phyloP scores from a whole-genome alignment of 768 basidiomycete species.

The Pleurotus platypus region DNA sequence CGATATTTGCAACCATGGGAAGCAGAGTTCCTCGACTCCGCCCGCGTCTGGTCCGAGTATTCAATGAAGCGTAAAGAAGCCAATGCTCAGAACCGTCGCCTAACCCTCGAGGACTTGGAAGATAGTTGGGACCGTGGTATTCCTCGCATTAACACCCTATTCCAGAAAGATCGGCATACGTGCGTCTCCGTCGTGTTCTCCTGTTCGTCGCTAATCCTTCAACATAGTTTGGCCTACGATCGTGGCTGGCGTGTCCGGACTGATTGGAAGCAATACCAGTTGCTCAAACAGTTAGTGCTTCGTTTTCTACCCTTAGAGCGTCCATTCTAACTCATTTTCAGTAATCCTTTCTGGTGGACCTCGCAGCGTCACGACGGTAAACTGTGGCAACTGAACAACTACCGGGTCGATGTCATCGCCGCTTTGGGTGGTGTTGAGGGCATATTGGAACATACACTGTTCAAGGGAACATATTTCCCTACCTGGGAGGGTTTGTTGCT shows the following conservation, averaged over 20 bases:
- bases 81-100: slow-evolving; percentile 95
- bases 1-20: slow-evolving; percentile 98
- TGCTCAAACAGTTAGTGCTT: slow-evolving; percentile 75
- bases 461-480: slow-evolving; percentile 97
- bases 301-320: not conserved
- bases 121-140: slow-evolving; percentile 99
- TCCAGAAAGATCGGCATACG: slow-evolving; percentile 98
- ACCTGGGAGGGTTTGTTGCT: slow-evolving; percentile 80
- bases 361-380: slow-evolving; percentile 96
- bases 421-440: slow-evolving; percentile 95
- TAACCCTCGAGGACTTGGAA: slow-evolving; percentile 96
- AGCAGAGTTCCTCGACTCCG: slow-evolving; percentile 95
- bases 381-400: slow-evolving; percentile 96
- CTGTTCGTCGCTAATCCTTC: not conserved
- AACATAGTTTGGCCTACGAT: slow-evolving; percentile 82
- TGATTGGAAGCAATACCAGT: slow-evolving; percentile 97
- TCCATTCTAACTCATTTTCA: slow-evolving; percentile 23
- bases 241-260: slow-evolving; percentile 98
- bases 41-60: slow-evolving; percentile 99
- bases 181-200: slow-evolving; percentile 27
- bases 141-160: slow-evolving; percentile 96
- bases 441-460: slow-evolving; percentile 93
- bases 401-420: slow-evolving; percentile 98
- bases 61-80: slow-evolving; percentile 99
- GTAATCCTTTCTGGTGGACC: slow-evolving; percentile 99